A percentile compares a stretch with the other conserved stretches of the same genome.
Conservation (phyloP, 352 stramenopile species). For the Phytophthora citrophthora region DNA sequence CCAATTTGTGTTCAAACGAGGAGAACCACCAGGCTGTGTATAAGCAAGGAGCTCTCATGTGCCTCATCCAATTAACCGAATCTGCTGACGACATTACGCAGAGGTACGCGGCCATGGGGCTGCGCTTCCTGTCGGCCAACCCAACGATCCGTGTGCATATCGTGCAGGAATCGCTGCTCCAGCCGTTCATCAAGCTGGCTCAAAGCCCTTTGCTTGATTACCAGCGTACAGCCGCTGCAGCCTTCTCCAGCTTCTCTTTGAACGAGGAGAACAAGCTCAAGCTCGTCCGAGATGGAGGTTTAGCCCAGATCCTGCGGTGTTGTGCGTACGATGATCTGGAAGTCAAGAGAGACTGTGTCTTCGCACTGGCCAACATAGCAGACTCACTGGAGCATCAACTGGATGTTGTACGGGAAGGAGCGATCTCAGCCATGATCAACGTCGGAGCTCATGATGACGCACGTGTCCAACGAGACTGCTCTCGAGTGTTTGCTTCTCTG, state of each 20-base stretch:
- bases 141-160: constrained; percentile 94
- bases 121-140: constrained; percentile 95
- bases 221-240: constrained; percentile 92
- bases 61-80: constrained; percentile 90
- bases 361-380: constrained; percentile 94
- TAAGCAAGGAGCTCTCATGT: constrained; percentile 92
- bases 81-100: constrained; percentile 92
- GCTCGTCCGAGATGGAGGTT: constrained; percentile 92
- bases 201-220: constrained; percentile 91
- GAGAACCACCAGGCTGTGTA: constrained; percentile 94
- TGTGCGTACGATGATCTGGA: constrained; percentile 92
- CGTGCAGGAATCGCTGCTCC: constrained; percentile 89
- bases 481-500: constrained; percentile 92
- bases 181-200: constrained; percentile 93
- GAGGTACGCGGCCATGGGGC: constrained; percentile 94
- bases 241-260: constrained; percentile 92
- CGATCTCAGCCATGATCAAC: constrained; percentile 79
- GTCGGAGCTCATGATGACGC: constrained; percentile 85
- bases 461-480: constrained; percentile 93
- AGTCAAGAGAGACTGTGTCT: constrained; percentile 92
- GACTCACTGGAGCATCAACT: constrained; percentile 91
- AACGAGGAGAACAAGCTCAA: constrained; percentile 95
- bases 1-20: constrained; percentile 95
- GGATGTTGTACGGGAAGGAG: constrained; percentile 90
- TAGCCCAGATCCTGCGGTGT: constrained; percentile 91